Evolutionary conservation across 2,329 filamentous ascomycete species (phyloP), one percentile per base, ranked within the genome.

Genomic region (Fusarium gaditjirri): DNA sequence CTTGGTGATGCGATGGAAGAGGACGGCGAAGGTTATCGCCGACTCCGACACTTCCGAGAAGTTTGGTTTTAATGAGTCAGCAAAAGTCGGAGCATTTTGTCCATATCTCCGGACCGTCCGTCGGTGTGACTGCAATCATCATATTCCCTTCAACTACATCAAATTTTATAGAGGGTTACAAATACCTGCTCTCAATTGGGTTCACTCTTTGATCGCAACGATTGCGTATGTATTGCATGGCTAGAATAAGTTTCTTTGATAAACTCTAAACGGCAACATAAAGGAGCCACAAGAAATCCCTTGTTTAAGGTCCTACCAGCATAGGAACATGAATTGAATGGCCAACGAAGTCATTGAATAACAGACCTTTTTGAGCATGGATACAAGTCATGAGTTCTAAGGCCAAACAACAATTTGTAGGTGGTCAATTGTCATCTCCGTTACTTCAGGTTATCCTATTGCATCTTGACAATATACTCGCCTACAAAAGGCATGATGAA

Each of bases 401-500:
- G n/a, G 31, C 47, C n/a, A 50, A 35, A 35, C n/a, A 25, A n/a
- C 31, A 17, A 35, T 23, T 21, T 35, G 31, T 50, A 29, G 25
- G 49, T 53, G 10, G 23, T 39, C 19, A 53, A 25, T 23, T 35
- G 12, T 16, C 31, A 35, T 52, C 17, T 39, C 36, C 14, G 11
- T 21, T 8, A 38, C 23, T 52, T 53, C 27, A 39, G 31, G 17
- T 21, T 12, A 17, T 35, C 41, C n/a, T 69, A 19, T 36, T 68
- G 59, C 35, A 46, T 56, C 63, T 73, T 75, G 2, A 72, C 35
- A n/a, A 77, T 68, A 39, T 72, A 65, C 56, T 71, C 57, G 2
- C 58, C 71, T 23, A 77, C 55, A 61, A 78, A 80, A 9, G 61
- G 29, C 53, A 59, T 68, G 65, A 88, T 74, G 74, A 81, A 91